Base-by-base conservation (phyloP, 1,284 basidiomycete species). In the Waitea zeae region DNA sequence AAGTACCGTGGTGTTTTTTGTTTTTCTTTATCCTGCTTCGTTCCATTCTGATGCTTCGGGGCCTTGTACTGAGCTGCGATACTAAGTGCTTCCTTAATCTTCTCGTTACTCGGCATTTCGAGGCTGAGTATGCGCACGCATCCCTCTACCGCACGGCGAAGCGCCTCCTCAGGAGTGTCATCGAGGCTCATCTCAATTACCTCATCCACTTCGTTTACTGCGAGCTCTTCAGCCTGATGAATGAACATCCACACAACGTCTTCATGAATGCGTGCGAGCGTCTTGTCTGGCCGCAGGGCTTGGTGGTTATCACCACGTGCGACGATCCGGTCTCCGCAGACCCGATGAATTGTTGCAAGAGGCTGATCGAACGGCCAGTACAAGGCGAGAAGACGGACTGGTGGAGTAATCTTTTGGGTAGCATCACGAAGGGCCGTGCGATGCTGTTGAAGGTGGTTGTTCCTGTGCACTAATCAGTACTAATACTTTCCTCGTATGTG, bases 401-500 rank as follows among this genome's bases (percentile, higher is more conserved):
- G 69, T 2, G 64, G 64, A 7, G 47, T 15, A 9, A 54, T 45
- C 5, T 52, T 45, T n/a, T 54, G 41, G 20, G 62, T 55, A 4
- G 70, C 64, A 1, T 74, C 64, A 6, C 71, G 66, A 0, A 95
- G 63, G 9, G 69, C 67, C 26, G 59, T 44, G 12, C 89, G 83
- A 46, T 93, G 90, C 50, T 79, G 70, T 12, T 48, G 57, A 1
- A 82, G 62, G 46, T 95, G 90, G 48, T 95, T 96, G 54, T 95
- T 93, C 46, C 88, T 90, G 42, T 1, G 24, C 3, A 11, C 13
- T 17, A 9, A 38, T 19, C 9, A 9, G 11, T 29, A 5, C n/a
- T 29, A 18, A 30, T 7, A 35, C 34, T 17, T 24, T 13, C 37
- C 35, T 24, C 36, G 14, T 18, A 39, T 37, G 12, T 17, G 15